These are phyloP conservation scores for Zasmidium angulare DNA, from an alignment of 2,329 filamentous ascomycete species.

Conservation along the genomic window DNA sequence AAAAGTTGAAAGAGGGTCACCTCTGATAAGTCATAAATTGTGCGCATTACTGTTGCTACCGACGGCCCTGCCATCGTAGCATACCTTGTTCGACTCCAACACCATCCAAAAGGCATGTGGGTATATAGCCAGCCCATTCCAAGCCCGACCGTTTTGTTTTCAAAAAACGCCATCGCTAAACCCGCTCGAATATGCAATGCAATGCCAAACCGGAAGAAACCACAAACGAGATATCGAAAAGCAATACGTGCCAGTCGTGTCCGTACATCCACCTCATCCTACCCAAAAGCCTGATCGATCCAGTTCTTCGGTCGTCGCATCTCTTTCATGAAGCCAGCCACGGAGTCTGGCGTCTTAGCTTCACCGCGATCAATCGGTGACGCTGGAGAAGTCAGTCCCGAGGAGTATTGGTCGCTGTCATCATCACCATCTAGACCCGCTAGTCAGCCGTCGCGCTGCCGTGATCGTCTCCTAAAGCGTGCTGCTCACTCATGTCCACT, in stretches of 20 bases:
- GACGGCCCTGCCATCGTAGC: neutral
- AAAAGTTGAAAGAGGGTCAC: neutral
- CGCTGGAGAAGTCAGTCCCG: neutral
- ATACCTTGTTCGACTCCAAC: neutral
- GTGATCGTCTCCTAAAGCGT: constrained; percentile 12
- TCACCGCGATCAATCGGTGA: constrained; percentile 21
- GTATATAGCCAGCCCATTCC: neutral
- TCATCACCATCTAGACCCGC: constrained; percentile 18
- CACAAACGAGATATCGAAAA: constrained; percentile 1
- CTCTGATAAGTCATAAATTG: neutral
- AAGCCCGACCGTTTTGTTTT: neutral
- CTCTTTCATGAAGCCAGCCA: constrained; percentile 20
- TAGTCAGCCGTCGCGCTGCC: constrained; percentile 18
- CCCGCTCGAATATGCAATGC: neutral
- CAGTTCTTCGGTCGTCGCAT: constrained; percentile 23
- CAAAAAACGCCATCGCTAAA: neutral
- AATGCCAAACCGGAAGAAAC: neutral
- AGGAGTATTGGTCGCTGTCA: constrained; percentile 6
- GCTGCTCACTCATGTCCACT: constrained; percentile 18
- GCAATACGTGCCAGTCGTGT: constrained; percentile 2
- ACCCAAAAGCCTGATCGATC: constrained; percentile 25
- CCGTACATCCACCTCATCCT: too few relatives aligned
- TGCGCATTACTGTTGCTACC: neutral
- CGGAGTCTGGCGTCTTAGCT: constrained; percentile 21
- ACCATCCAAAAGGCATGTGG: neutral